phyloP scores from a whole-genome alignment of 306 rosid genomes.

The Lathyrus oleraceus region DNA sequence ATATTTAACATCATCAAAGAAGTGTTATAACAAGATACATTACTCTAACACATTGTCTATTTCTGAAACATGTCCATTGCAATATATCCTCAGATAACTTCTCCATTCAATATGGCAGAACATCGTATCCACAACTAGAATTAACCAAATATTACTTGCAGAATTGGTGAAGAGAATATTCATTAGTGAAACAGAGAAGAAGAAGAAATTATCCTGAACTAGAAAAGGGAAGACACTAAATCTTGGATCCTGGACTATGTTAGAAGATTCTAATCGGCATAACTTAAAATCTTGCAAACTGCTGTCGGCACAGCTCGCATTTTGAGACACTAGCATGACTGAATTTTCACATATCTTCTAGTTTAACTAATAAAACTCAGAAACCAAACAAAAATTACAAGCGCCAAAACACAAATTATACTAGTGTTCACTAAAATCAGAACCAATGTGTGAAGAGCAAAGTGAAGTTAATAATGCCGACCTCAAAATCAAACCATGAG shows the following conservation, averaged over 20 bases:
- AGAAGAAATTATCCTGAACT: neutral
- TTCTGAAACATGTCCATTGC: constrained; percentile 11
- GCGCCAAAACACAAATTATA: constrained; percentile 9
- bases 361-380: constrained; percentile 27
- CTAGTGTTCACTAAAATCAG: constrained; percentile 25
- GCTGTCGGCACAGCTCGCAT: neutral
- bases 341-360: constrained; percentile 3
- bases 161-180: neutral
- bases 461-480: neutral
- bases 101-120: neutral
- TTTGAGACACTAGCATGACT: constrained; percentile 19
- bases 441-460: constrained; percentile 11
- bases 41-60: constrained; percentile 7
- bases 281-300: neutral
- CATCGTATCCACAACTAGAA: constrained; percentile 13
- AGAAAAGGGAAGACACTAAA: neutral
- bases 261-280: neutral
- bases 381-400: constrained; percentile 26
- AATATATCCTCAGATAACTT: constrained; percentile 16
- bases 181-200: neutral
- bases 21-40: neutral
- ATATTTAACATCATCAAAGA: constrained; percentile 4
- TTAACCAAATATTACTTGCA: constrained; percentile 13
- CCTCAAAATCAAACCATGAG: neutral
- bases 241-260: neutral